These are phyloP conservation scores for Mycena olivaceomarginata DNA, from an alignment of 768 basidiomycete species.

Conservation along the genomic window DNA sequence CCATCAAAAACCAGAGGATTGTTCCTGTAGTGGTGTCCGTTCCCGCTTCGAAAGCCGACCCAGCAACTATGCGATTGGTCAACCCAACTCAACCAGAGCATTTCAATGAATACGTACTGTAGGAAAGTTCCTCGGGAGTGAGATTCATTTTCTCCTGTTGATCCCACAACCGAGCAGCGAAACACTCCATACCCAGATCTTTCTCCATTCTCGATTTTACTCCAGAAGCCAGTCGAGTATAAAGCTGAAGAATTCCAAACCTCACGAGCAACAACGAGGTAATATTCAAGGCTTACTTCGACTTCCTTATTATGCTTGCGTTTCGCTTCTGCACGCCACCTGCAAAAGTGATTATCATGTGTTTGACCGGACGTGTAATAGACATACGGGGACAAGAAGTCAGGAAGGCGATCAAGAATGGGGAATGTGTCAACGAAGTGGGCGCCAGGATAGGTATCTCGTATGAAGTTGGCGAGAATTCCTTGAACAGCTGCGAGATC, in stretches of 20 bases:
- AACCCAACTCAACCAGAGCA: not conserved
- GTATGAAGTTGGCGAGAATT: not conserved
- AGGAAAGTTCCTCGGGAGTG: slow-evolving; percentile 1
- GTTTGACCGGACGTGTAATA: too few species aligned
- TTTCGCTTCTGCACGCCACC: slow-evolving; percentile 12
- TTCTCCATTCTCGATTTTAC: slow-evolving; percentile 6
- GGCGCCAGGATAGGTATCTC: slow-evolving; percentile 8
- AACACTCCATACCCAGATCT: slow-evolving; percentile 10
- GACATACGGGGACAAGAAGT: not conserved
- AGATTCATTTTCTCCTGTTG: slow-evolving; percentile 9
- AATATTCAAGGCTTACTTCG: not conserved
- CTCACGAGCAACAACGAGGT: not conserved
- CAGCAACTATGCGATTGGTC: slow-evolving; percentile 1
- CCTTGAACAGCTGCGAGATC: not conserved
- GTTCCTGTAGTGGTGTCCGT: slow-evolving; percentile 16
- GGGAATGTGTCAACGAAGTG: slow-evolving; percentile 19
- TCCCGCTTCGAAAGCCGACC: slow-evolving; percentile 13
- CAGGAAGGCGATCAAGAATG: slow-evolving; percentile 2
- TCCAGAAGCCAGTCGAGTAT: not conserved
- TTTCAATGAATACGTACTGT: not conserved
- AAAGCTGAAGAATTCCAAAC: not conserved
- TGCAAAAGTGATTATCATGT: too few species aligned
- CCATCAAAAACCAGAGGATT: slow-evolving; percentile 17
- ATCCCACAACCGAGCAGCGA: slow-evolving; percentile 20
- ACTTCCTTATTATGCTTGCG: not conserved